Evolutionary conservation across 768 basidiomycete species (phyloP), one percentile per base, ranked within the genome.

Genomic region (Hortiboletus campestris): DNA sequence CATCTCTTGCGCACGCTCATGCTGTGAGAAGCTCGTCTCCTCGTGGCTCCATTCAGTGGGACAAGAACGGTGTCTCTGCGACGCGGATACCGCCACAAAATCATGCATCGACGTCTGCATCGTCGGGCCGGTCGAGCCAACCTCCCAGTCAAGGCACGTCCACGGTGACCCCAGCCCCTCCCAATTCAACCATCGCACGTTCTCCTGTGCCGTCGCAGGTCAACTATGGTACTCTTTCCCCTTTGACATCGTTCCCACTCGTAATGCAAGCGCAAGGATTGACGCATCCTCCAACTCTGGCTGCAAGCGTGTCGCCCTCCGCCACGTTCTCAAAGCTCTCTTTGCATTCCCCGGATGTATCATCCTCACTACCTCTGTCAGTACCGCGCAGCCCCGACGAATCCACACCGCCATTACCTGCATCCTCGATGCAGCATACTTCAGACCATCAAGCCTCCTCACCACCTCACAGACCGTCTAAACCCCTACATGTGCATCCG

Each of bases 311-410:
- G 3, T 83, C 82, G 0, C 81, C 81, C 1, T 75, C 82, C 0
- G 66, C 71, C 4, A 73, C 80, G 0, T 84, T 84, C 56, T 78
- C 83, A 43, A 79, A 77, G 47, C 71, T 84, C 38, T 83, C 83
- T 2, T 55, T 84, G 58, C 59, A 78, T 60, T 71, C 71, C 43
- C 73, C 75, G 47, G 55, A 71, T 49, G 55, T 59, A 46, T 53
- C 53, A 29, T 57, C 55, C 20, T 50, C 49, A 13, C 39, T 62
- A 12, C 51, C 51, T 32, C 36, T 49, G 13, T 55, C 67, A 40
- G 38, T 59, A 11, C 44, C 60, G 39, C 42, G 58, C 19, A 35
- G 32, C 14, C 54, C 57, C 13, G 36, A 51, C 48, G 49, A 66
- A 49, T 36, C 57, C 45, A 29, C 49, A 0, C 22, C 38, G 8